Conservation (phyloP, 768 basidiomycete genomes). For the Auricularia sp. region DNA sequence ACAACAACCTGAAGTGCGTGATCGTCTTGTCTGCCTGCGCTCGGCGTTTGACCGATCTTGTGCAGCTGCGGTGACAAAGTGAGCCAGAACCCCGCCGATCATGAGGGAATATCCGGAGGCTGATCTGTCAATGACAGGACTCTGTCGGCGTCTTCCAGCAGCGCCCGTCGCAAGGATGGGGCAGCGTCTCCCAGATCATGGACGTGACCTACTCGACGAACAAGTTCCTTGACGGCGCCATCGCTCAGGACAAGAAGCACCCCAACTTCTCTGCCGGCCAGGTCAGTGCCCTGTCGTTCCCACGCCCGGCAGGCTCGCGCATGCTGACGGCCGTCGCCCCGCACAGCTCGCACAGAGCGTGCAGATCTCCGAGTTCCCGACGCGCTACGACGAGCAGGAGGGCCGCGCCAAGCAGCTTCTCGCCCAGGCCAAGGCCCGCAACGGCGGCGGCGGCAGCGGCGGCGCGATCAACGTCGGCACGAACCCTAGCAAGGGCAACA, state of each 20-base stretch:
- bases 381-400: conserved; percentile 2
- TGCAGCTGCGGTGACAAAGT: neutral
- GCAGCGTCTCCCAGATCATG: neutral
- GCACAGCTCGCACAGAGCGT: neutral
- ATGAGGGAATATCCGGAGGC: neutral
- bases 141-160: conserved; percentile 2
- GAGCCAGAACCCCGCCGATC: neutral
- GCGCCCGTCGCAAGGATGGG: conserved; percentile 1
- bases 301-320: neutral
- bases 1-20: neutral
- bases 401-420: neutral
- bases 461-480: conserved; percentile 2
- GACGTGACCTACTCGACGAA: neutral
- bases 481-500: neutral
- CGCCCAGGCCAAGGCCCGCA: neutral
- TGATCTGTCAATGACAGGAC: neutral
- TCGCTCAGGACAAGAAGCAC: neutral
- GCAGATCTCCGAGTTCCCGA: neutral
- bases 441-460: neutral
- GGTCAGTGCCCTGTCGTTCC: neutral
- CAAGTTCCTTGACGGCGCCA: conserved; percentile 1
- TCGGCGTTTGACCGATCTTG: neutral
- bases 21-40: neutral
- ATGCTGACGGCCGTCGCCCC: neutral
- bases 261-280: neutral